phyloP scores from a whole-genome alignment of 2,329 filamentous ascomycete species.

The Fusarium cicatricum region DNA sequence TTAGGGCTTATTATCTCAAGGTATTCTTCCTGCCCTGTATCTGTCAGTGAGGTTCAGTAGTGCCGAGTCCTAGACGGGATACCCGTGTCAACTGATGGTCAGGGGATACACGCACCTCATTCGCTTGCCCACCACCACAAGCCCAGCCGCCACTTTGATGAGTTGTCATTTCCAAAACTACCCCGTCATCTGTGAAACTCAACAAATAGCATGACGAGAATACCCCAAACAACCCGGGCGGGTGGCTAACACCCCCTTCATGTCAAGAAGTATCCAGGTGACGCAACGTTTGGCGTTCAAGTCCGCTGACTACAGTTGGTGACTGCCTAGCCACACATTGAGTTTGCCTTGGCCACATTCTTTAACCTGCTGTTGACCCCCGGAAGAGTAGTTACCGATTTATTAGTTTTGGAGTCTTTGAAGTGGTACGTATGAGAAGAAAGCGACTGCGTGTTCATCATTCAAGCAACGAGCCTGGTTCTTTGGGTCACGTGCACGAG shows the following conservation, averaged over 20 bases:
- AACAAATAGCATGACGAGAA: not conserved
- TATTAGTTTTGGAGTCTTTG: no score
- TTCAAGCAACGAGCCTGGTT: no score
- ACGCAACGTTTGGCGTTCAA: conserved; percentile 11
- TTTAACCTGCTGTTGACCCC: no score
- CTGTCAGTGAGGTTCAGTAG: conserved; percentile 12
- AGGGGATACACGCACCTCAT: conserved; percentile 4
- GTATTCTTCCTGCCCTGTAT: not conserved
- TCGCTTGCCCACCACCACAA: no score
- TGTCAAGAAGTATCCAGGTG: conserved; percentile 18
- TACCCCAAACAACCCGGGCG: conserved; percentile 13
- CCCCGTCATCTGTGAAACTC: conserved; percentile 19
- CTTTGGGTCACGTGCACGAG: no score
- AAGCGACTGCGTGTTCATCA: no score
- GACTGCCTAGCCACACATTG: conserved; percentile 14
- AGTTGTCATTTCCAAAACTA: conserved; percentile 23
- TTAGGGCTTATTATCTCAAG: not conserved
- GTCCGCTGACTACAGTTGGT: conserved; percentile 30
- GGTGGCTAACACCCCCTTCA: conserved; percentile 14
- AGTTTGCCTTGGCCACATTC: no score
- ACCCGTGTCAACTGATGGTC: conserved; percentile 6
- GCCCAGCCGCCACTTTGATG: conserved; percentile 29
- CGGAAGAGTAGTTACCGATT: no score
- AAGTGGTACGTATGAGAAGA: no score
- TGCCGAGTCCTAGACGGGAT: conserved; percentile 3